Conservation (phyloP, 2,329 filamentous ascomycete genomes). For the Ceratocystiopsis brevicomis region DNA sequence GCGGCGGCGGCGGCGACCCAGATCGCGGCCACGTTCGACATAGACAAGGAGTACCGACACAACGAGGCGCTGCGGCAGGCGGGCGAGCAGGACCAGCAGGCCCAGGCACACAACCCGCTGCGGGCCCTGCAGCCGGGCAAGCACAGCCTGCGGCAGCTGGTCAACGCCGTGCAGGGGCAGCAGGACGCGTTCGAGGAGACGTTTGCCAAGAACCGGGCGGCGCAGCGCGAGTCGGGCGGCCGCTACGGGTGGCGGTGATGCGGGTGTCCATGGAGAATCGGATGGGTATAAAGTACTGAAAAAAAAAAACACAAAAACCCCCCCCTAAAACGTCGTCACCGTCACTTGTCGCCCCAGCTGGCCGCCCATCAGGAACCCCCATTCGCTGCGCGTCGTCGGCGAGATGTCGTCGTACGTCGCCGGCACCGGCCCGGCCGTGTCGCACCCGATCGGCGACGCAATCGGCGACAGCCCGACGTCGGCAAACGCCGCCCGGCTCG, state of each 20-base stretch:
- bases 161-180: constrained; percentile 66
- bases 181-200: constrained; percentile 75
- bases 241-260: constrained; percentile 57
- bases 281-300: neutral
- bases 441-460: neutral
- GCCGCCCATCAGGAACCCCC: constrained; percentile 39
- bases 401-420: constrained; percentile 41
- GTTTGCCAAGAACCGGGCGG: constrained; percentile 63
- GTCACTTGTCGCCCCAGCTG: constrained; percentile 26
- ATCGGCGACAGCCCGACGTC: neutral
- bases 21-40: constrained; percentile 74
- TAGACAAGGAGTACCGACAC: constrained; percentile 66
- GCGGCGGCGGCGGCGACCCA: constrained; percentile 25
- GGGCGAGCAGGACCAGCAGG: constrained; percentile 50
- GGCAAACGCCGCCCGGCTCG: neutral
- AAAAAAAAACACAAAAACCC: neutral
- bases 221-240: constrained; percentile 62
- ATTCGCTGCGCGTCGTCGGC: constrained; percentile 41
- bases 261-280: neutral
- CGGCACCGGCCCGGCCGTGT: constrained; percentile 23
- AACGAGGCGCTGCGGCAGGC: constrained; percentile 60
- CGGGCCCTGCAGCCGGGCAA: constrained; percentile 71
- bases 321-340: constrained; percentile 29
- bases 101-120: constrained; percentile 62
- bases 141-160: constrained; percentile 72